These are phyloP conservation scores for Stemphylium lycopersici DNA, from an alignment of 2,329 filamentous ascomycete species.

Conservation along the genomic window DNA sequence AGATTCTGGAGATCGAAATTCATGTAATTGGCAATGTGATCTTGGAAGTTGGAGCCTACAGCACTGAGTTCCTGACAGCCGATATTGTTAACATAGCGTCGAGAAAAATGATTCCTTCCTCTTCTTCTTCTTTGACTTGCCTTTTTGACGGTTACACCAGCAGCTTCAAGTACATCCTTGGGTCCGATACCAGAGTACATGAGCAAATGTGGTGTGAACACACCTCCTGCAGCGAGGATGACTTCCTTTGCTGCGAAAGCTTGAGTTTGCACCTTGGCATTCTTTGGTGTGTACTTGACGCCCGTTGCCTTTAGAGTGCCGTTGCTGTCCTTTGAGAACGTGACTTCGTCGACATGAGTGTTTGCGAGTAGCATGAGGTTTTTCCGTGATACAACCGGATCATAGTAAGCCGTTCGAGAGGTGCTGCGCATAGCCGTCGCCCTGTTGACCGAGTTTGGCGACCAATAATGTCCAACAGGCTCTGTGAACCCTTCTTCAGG, in stretches of 20 bases:
- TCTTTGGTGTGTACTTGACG: conserved; percentile 12
- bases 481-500: conserved; percentile 17
- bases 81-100: not conserved
- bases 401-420: conserved; percentile 18
- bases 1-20: conserved; percentile 17
- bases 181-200: conserved; percentile 31
- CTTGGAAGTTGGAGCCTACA: conserved; percentile 31
- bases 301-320: conserved; percentile 7
- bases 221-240: conserved; percentile 63
- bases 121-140: not conserved
- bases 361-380: conserved; percentile 18
- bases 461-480: conserved; percentile 36
- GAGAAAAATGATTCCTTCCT: too few relatives aligned
- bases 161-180: conserved; percentile 22
- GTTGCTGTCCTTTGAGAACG: conserved; percentile 3
- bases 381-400: conserved; percentile 13
- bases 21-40: conserved; percentile 20
- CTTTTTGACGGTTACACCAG: conserved; percentile 18
- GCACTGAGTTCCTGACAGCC: conserved; percentile 14
- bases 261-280: conserved; percentile 17
- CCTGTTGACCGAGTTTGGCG: conserved; percentile 23
- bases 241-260: conserved; percentile 54
- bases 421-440: conserved; percentile 12
- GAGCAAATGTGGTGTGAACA: conserved; percentile 62
- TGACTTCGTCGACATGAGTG: conserved; percentile 12